These are phyloP conservation scores for Calonectria hongkongensis DNA, from an alignment of 2,329 filamentous ascomycete species.

Conservation along the genomic window DNA sequence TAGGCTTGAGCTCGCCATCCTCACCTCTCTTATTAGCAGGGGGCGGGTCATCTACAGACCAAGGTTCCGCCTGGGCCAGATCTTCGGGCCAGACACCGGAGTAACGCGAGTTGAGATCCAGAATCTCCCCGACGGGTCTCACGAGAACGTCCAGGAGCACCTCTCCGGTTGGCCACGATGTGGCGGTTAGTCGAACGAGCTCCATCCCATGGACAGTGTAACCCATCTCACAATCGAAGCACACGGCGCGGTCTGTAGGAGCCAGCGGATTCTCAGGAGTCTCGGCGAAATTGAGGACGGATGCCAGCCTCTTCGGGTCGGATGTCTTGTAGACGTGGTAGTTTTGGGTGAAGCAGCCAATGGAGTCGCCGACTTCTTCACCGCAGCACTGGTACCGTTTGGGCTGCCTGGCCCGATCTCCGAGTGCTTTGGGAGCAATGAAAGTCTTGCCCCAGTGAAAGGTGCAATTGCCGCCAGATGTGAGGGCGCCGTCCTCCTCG, in stretches of 20 bases:
- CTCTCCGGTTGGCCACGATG: constrained; percentile 87
- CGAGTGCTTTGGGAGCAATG: constrained; percentile 73
- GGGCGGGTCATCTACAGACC: constrained; percentile 56
- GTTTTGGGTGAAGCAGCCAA: constrained; percentile 82
- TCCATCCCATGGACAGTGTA: constrained; percentile 94
- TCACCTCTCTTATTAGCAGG: constrained; percentile 54
- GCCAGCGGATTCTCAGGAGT: constrained; percentile 81
- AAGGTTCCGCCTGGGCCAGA: constrained; percentile 80
- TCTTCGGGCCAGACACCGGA: constrained; percentile 90
- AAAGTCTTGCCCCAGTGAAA: constrained; percentile 87
- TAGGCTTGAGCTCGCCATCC: constrained; percentile 54
- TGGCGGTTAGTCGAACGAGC: constrained; percentile 90
- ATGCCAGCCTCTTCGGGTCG: constrained; percentile 84
- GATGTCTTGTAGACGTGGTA: constrained; percentile 93
- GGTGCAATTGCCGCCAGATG: constrained; percentile 85
- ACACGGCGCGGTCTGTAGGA: constrained; percentile 77
- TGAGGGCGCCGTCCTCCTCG: constrained; percentile 83
- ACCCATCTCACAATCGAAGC: constrained; percentile 98
- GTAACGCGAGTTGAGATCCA: constrained; percentile 94
- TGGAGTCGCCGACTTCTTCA: constrained; percentile 80
- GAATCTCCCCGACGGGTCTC: constrained; percentile 85
- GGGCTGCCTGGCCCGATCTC: constrained; percentile 74
- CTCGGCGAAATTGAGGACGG: constrained; percentile 84
- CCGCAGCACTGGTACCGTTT: constrained; percentile 87
- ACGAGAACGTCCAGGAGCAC: constrained; percentile 90